phyloP scores from a whole-genome alignment of 768 basidiomycete genomes.

The Xerocomus brunneocitrinus region DNA sequence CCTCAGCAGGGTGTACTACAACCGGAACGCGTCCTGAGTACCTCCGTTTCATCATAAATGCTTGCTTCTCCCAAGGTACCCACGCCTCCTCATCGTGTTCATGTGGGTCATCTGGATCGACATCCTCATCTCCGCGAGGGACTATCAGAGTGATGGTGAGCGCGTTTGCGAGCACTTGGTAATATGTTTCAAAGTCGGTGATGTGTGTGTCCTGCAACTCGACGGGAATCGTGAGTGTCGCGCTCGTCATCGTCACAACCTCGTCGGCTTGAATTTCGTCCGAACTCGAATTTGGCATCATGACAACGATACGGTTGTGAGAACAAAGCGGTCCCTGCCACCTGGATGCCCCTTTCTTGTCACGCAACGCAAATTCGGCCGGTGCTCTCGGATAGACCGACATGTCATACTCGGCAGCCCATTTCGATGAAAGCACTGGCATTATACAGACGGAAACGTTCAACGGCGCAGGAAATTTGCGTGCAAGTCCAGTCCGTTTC shows the following conservation, averaged over 20 bases:
- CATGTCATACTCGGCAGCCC: slow-evolving; percentile 4
- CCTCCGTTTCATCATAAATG: background rate
- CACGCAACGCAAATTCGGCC: background rate
- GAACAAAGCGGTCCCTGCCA: background rate
- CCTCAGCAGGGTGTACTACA: slow-evolving; percentile 1
- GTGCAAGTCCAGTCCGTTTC: slow-evolving; percentile 12
- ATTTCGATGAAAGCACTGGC: background rate
- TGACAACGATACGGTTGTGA: background rate
- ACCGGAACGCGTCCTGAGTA: slow-evolving; percentile 1
- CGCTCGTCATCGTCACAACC: slow-evolving; percentile 8
- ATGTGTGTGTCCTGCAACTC: slow-evolving; percentile 2
- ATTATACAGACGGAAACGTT: background rate
- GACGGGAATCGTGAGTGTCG: slow-evolving; percentile 3
- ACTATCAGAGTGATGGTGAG: slow-evolving; percentile 1
- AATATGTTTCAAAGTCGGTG: slow-evolving; percentile 11
- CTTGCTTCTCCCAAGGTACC: slow-evolving; percentile 16
- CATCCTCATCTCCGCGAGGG: background rate
- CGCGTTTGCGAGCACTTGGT: slow-evolving; percentile 8
- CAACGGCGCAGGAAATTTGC: slow-evolving; percentile 2
- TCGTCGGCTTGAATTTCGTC: slow-evolving; percentile 3
- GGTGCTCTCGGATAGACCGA: background rate
- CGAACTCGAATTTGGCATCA: slow-evolving; percentile 6
- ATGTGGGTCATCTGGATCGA: slow-evolving; percentile 8
- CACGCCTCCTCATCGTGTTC: slow-evolving; percentile 8
- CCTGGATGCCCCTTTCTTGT: background rate